Percentiles rank a stretch among this genome's conserved stretches.
These are phyloP conservation scores for Alternaria postmessia DNA, from an alignment of 2,329 filamentous ascomycete species.

Conservation along the genomic window DNA sequence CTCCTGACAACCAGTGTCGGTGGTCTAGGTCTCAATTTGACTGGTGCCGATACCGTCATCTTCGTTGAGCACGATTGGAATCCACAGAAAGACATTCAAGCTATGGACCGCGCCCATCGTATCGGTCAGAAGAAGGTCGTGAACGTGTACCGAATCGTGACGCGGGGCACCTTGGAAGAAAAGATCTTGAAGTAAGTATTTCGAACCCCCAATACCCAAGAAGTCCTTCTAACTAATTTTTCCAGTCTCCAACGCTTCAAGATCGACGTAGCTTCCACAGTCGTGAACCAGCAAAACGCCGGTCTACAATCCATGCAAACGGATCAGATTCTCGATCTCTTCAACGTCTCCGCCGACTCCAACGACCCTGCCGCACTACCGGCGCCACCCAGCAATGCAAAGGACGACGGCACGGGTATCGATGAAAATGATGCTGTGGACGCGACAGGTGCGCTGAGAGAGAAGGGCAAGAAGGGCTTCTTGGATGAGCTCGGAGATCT, in stretches of 20 bases:
- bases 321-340: constrained; percentile 95
- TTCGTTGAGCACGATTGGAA: constrained; percentile 99
- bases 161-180: constrained; percentile 93
- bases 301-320: constrained; percentile 96
- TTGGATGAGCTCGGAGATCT: constrained; percentile 93
- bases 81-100: constrained; percentile 96
- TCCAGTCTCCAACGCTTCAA: constrained; percentile 95
- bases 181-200: constrained; percentile 83
- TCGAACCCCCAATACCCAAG: neutral
- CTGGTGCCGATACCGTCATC: constrained; percentile 96
- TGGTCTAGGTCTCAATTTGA: constrained; percentile 92
- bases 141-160: constrained; percentile 97
- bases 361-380: constrained; percentile 67
- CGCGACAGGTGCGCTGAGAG: constrained; percentile 87
- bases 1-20: constrained; percentile 95
- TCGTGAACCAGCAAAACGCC: constrained; percentile 98
- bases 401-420: constrained; percentile 72
- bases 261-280: constrained; percentile 96
- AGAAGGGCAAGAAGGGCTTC: constrained; percentile 97
- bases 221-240: constrained; percentile 15
- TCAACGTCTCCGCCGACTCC: constrained; percentile 70
- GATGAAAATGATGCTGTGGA: constrained; percentile 80
- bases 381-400: constrained; percentile 64
- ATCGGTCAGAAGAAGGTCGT: constrained; percentile 99
- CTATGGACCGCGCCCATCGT: constrained; percentile 97